These are phyloP conservation scores for Candida tammaniensis DNA, from an alignment of 805 yeast species.

Conservation along the genomic window DNA sequence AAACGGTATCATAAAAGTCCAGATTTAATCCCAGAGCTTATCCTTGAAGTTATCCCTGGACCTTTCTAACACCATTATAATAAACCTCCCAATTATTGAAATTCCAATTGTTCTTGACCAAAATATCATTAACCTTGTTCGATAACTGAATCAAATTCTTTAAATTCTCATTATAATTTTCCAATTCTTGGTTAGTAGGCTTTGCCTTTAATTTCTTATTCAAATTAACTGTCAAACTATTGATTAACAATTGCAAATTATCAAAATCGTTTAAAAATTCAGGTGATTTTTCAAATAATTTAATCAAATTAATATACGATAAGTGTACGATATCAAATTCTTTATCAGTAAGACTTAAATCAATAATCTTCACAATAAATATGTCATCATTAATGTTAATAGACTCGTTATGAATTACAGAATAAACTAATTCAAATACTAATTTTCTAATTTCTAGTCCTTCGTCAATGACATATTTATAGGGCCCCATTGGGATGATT, in stretches of 20 bases:
- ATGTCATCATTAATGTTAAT: conserved; percentile 25
- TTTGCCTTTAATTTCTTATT: conserved; percentile 52
- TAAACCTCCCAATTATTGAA: conserved; percentile 12
- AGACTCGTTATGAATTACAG: conserved; percentile 38
- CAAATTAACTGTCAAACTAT: conserved; percentile 32
- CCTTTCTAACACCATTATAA: conserved; percentile 9
- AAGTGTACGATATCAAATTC: conserved; percentile 57
- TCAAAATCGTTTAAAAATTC: conserved; percentile 18
- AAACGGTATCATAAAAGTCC: no score
- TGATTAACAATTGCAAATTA: conserved; percentile 30
- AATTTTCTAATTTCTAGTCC: conserved; percentile 72
- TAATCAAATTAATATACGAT: conserved; percentile 41
- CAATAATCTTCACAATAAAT: conserved; percentile 42
- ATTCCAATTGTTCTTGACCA: conserved; percentile 11
- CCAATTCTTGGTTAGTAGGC: conserved; percentile 68
- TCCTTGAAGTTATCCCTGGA: background rate
- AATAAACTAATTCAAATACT: conserved; percentile 65
- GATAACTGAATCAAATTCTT: conserved; percentile 11
- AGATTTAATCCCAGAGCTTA: background rate
- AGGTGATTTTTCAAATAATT: conserved; percentile 35
- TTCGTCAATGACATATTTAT: conserved; percentile 76
- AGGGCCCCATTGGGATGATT: conserved; percentile 80
- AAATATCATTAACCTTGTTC: conserved; percentile 7
- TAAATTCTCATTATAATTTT: conserved; percentile 48
- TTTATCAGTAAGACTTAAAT: conserved; percentile 55